These are phyloP conservation scores for Allomyces arbusculus DNA, from an alignment of 192 early-diverging fungal genomes.

Conservation along the genomic window DNA sequence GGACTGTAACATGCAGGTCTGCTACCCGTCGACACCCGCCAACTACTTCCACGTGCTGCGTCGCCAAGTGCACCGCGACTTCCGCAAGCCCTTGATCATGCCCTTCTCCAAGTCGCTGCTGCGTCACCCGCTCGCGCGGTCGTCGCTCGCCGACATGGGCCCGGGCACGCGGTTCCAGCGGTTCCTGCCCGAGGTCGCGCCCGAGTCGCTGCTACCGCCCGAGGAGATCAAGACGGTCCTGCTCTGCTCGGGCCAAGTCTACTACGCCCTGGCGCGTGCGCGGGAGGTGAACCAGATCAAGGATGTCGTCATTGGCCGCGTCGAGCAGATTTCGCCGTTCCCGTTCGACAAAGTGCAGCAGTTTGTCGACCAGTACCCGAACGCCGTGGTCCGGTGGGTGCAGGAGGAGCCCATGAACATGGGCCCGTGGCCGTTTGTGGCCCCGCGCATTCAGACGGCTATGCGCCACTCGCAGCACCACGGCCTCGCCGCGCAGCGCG, in stretches of 20 bases:
- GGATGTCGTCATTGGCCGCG: constrained; percentile 74
- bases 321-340: constrained; percentile 92
- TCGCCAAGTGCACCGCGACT: constrained; percentile 89
- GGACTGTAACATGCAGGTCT: constrained; percentile 96
- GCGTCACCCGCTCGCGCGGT: constrained; percentile 81
- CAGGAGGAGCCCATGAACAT: constrained; percentile 94
- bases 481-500: constrained; percentile 18
- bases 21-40: constrained; percentile 88
- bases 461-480: constrained; percentile 52
- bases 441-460: constrained; percentile 65
- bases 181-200: constrained; percentile 80
- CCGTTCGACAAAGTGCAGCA: constrained; percentile 76
- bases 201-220: constrained; percentile 49
- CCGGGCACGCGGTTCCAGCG: constrained; percentile 67
- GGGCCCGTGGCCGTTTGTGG: constrained; percentile 77
- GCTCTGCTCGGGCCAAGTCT: constrained; percentile 92
- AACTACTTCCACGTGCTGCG: constrained; percentile 94
- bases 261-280: constrained; percentile 76
- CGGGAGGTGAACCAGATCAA: constrained; percentile 76
- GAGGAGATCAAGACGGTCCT: constrained; percentile 81
- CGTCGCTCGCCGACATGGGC: constrained; percentile 58
- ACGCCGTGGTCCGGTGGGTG: constrained; percentile 75
- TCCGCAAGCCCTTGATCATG: constrained; percentile 80
- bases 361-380: constrained; percentile 75
- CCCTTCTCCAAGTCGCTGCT: constrained; percentile 72